phyloP scores from a whole-genome alignment of 1,139 yeast species.

The Lodderomyces parapsilosis region DNA sequence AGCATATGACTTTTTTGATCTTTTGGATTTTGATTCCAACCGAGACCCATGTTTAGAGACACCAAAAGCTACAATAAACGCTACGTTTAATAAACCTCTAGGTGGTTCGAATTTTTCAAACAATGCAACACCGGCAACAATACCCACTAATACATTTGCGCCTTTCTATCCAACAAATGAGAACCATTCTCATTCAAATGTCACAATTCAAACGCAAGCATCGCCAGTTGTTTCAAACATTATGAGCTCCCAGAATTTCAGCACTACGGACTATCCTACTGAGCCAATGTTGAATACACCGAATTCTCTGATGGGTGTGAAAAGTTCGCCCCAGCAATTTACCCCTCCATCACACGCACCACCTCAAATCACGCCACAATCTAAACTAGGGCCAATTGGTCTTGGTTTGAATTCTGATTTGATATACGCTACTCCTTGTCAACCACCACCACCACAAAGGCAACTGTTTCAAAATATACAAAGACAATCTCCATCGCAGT shows the following conservation, averaged over 20 bases:
- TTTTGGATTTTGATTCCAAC: neutral
- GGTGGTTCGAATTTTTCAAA: conserved; percentile 8
- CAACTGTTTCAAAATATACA: neutral
- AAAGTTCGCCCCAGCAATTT: conserved; percentile 10
- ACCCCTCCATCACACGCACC: conserved; percentile 7
- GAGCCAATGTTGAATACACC: conserved; percentile 7
- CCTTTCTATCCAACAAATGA: neutral
- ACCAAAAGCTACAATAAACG: conserved; percentile 11
- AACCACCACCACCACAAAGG: neutral
- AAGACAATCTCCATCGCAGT: conserved; percentile 5
- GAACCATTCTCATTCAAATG: neutral
- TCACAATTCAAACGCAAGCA: conserved; percentile 4
- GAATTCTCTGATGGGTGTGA: conserved; percentile 5
- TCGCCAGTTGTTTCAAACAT: conserved; percentile 14
- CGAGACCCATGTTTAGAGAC: conserved; percentile 8
- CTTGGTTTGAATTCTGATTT: conserved; percentile 10
- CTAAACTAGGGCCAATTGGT: conserved; percentile 9
- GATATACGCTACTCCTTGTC: neutral
- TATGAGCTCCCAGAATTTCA: neutral
- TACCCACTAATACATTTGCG: conserved; percentile 8
- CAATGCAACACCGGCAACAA: conserved; percentile 9
- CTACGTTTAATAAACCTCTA: conserved; percentile 9
- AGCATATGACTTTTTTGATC: conserved; percentile 10
- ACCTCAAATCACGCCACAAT: conserved; percentile 2
- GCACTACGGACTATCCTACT: neutral